These are phyloP conservation scores for Aspergillus homomorphus DNA, from an alignment of 495 filamentous ascomycete species.

Conservation along the genomic window DNA sequence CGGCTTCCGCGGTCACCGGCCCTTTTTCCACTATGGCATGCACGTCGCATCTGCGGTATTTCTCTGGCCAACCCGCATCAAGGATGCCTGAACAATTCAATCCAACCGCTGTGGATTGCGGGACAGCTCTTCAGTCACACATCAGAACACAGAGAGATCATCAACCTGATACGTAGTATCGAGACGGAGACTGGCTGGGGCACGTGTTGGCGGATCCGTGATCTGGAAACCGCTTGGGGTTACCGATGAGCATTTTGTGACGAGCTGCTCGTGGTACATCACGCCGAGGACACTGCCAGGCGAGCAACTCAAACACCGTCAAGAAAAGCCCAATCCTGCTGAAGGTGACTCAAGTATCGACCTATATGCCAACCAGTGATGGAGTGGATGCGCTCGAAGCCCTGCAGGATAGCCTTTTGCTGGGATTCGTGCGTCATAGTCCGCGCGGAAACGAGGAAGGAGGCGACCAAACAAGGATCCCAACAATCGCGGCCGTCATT, in stretches of 20 bases:
- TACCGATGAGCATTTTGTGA: conserved; percentile 16
- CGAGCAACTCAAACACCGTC: conserved; percentile 14
- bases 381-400: conserved; percentile 24
- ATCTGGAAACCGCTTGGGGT: conserved; percentile 45
- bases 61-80: conserved; percentile 46
- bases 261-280: too few relatives aligned
- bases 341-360: conserved; percentile 18
- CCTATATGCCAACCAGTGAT: conserved; percentile 35
- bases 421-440: conserved; percentile 38
- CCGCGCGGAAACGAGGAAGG: conserved; percentile 33
- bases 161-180: conserved; percentile 40
- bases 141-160: conserved; percentile 41
- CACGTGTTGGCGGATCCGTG: conserved; percentile 43
- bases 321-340: conserved; percentile 30
- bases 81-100: conserved; percentile 47
- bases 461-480: conserved; percentile 37
- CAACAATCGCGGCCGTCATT: conserved; percentile 35
- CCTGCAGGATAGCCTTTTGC: conserved; percentile 31
- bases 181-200: conserved; percentile 48
- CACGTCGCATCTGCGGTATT: conserved; percentile 46
- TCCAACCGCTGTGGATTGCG: conserved; percentile 50
- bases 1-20: conserved; percentile 25
- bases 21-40: conserved; percentile 43
- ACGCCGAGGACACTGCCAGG: not conserved
- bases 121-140: conserved; percentile 44